Base-by-base conservation (phyloP, 257 asterid species). In the Scutellaria minor region DNA sequence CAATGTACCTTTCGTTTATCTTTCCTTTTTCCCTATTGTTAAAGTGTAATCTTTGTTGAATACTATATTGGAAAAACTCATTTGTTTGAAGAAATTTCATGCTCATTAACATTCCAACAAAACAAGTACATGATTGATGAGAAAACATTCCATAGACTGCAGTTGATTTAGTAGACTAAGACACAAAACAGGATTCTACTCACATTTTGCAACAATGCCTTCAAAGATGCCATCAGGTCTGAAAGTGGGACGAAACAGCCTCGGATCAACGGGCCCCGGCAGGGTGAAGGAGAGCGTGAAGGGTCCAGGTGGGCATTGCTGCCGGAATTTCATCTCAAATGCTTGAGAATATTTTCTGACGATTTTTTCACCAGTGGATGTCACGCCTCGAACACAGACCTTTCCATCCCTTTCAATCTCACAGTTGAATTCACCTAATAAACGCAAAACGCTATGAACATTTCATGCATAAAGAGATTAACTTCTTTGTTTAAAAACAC, bases 261-360 rank as follows among this genome's bases (percentile, higher is more conserved):
- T 85, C 0, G 97, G 96, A 75, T 93, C 97, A 48, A 93, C 96
- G 14, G 95, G 89, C 42, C 97, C 97, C 0, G 97, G 97, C 54
- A 93, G 92, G 9, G 78, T 77, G 84, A 93, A 93, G 72, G 80
- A 88, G 48, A 93, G 77, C 6, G 77, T 78, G 85, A 93, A 93
- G 40, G 98, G 88, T 67, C 98, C 97, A 6, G 97, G 89, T 5
- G 89, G 87, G 71, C 93, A 87, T 75, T 83, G 95, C 63, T 85
- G 95, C 83, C 85, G 97, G 75, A 79, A 72, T 75, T 82, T 93
- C 95, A 93, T 90, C 57, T 80, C 76, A 51, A 83, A 90, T 20
- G 89, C 87, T 71, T 95, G 87, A 50, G 86, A 81, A 68, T 82
- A 77, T 71, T 84, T 86, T 48, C 74, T 65, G 58, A 90, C 85